These are phyloP conservation scores for Larix kaempferi DNA, from an alignment of 75 land plant genomes.

Conservation along the genomic window DNA sequence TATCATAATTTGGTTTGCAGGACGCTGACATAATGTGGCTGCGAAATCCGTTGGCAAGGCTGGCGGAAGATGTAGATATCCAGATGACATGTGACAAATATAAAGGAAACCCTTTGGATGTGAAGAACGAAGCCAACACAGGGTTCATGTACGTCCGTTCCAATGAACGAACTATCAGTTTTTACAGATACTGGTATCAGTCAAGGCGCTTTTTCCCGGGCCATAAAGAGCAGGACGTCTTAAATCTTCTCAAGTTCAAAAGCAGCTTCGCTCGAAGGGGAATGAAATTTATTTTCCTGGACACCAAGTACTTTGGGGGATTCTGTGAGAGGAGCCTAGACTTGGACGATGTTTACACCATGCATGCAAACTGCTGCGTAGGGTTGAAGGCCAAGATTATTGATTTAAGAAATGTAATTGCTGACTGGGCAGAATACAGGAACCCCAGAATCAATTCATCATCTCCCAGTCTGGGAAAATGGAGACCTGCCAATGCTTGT, in stretches of 20 bases:
- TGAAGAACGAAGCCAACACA: constrained; percentile 36
- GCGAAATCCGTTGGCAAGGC: constrained; percentile 33
- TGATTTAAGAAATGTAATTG: constrained; percentile 25
- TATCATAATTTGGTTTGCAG: constrained; percentile 15
- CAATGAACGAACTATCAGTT: constrained; percentile 29
- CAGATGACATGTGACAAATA: constrained; percentile 47
- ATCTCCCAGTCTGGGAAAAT: neutral
- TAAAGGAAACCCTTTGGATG: constrained; percentile 33
- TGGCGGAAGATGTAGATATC: constrained; percentile 29
- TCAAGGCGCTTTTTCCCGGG: constrained; percentile 25
- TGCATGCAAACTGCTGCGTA: constrained; percentile 51
- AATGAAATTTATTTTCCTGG: constrained; percentile 25
- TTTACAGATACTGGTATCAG: constrained; percentile 42
- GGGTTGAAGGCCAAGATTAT: constrained; percentile 33
- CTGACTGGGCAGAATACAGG: constrained; percentile 33
- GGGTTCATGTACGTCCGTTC: constrained; percentile 38
- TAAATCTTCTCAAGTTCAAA: constrained; percentile 28
- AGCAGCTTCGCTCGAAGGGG: constrained; percentile 10
- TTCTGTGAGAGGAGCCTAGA: constrained; percentile 27
- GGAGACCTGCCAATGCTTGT: constrained; percentile 3
- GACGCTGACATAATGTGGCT: constrained; percentile 51
- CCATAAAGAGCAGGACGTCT: constrained; percentile 43
- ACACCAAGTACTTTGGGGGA: constrained; percentile 37
- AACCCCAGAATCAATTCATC: neutral
- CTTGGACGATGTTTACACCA: constrained; percentile 29